Base-by-base conservation (phyloP, 2,329 filamentous ascomycete genomes). In the Fusarium humuli region DNA sequence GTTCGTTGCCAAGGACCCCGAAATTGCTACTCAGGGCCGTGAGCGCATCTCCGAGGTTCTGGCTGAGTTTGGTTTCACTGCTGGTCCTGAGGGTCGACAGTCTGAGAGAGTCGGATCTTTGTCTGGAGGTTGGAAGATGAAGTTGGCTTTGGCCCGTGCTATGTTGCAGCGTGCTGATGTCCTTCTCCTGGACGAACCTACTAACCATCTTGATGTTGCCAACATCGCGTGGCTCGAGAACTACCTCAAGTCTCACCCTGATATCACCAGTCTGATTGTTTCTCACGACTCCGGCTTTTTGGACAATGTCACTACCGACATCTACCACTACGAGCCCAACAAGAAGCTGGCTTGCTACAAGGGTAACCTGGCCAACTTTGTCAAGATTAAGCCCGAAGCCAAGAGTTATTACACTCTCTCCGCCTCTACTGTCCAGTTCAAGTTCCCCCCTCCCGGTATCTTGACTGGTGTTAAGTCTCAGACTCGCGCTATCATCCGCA, bases 101-200 rank as follows among this genome's bases (percentile, higher is more conserved):
- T 87, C 91, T 8, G 90, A 98, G 79, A 93, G 92, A 75, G 96
- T 99, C 63, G 96, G 96, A 74, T 98, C 95, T 22, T 84, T 99
- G 37, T 98, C 96, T 45, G 96, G 96, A 83, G 96, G 96, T 79
- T 99, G 96, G 96, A 98, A 98, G 88, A 99, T 99, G 96, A 99
- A 99, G 90, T 85, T 99, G 67, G 96, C 96, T 72, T 83, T 99
- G 80, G 96, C 96, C 55, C 90, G 96, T 76, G 96, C 96, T 70
- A 98, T 99, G 94, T 87, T 99, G 77, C 93, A 96, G 86, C 92
- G 91, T 78, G 95, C 96, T n/a, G 96, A 99, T 79, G 94, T 99
- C 53, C 88, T 99, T 62, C 86, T 99, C 54, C 90, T 99, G 61
- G 96, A 99, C 87, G 96, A 99, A 88, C 96, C 96, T 81, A 99